Base-by-base conservation (phyloP, 176 grass and related monocot species). In the Carex kokanica region DNA sequence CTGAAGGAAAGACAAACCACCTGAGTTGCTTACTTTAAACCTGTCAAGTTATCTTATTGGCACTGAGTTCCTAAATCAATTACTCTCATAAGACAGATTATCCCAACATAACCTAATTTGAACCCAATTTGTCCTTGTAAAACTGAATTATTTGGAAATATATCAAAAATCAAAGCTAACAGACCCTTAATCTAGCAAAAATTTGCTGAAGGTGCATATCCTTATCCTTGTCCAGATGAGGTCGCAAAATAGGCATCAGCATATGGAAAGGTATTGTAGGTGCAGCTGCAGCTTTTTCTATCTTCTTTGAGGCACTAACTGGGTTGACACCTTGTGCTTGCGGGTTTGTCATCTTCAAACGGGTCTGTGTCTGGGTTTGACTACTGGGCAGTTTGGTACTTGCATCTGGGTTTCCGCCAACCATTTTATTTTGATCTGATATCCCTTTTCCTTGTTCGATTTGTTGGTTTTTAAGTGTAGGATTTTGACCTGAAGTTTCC, bases 241-340 rank as follows among this genome's bases (percentile, higher is more conserved):
- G 96, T n/a, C 91, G 88, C 85, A 98, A 87, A 77, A 98, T 93
- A 10, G 93, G 96, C 51, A 98, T 91, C 85, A 98, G 82, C 96
- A 95, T 88, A 60, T 98, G 91, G 81, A 98, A 98, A 84, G 96
- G 82, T 83, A 98, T 94, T 55, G 92, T 86, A 20, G 96, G 91
- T 59, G 53, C 64, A 85, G 83, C 25, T 59, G 53, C 55, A 84
- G 77, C 25, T 88, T 95, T 95, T 61, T 58, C 64, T 66, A 43
- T 60, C 43, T 40, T 86, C 82, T 72, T 81, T 53, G 82, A 83
- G 79, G 52, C 87, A 65, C 86, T 91, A 79, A 88, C 81, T 89
- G 94, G 74, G 21, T 88, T 91, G 29, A 83, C 68, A 84, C 49
- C 79, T 79, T 83, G 85, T 86, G 82, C 81, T 84, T 93, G 89